Base-by-base conservation (phyloP, 2,329 filamentous ascomycete genomes). In the Ceratocystis harringtonii region DNA sequence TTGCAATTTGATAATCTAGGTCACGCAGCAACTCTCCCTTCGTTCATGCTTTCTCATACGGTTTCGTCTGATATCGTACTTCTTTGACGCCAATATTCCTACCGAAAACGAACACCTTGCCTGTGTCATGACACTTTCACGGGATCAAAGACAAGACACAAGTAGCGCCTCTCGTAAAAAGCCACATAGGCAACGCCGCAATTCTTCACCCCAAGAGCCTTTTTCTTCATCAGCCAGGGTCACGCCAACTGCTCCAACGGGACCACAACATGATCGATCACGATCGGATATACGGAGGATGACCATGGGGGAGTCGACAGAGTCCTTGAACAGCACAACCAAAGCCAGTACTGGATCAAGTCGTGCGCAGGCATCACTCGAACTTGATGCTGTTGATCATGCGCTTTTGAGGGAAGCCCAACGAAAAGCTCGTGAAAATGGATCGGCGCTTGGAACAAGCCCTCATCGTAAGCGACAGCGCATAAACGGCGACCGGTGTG, bases 401-500 rank as follows among this genome's bases (percentile, higher is more conserved):
- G 80, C 80, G 30, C 71, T 84, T 62, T 74, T 80, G 15, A 76
- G 80, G 68, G 81, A 83, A 69, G 71, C 81, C n/a, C 76, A 78
- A 67, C 75, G 76, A 41, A 76, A 65, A 22, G 61, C 66, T 30
- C 63, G 63, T 10, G 66, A 79, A 17, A 78, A 79, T 66, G 75
- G 79, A 65, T 80, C 78, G 68, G 80, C 80, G 1, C 78, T 80
- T 0, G 77, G 77, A 61, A 77, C 77, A 1, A 84, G 80, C 69
- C 82, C 82, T 45, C 80, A 79, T 72, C 76, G 82, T 70, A 85
- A 85, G 70, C 78, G 82, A 41, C 81, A 84, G 69, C 76, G 82
- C 65, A 81, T 85, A 69, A 82, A 84, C 68, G 82, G 79, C 64
- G 82, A 85, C 70, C 79, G 82, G 86, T 89, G 69, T 52, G 72